phyloP scores from a whole-genome alignment of 148 eudicot genomes.

The Cornus suecica region DNA sequence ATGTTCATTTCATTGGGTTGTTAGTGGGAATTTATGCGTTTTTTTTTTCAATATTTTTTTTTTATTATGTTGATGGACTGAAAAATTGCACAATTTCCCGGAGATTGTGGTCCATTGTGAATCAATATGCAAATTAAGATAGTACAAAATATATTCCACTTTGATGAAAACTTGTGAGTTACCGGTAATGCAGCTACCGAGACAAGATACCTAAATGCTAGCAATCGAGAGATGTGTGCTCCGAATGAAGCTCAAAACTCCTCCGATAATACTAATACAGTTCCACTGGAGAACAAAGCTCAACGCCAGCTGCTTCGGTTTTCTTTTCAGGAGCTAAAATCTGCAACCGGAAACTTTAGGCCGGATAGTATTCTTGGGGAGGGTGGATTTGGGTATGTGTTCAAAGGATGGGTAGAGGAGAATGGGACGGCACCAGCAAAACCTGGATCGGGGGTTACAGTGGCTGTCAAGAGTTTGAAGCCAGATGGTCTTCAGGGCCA shows the following conservation, averaged over 20 bases:
- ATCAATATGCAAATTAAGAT: neutral
- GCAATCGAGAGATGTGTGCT: conserved; percentile 89
- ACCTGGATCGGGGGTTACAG: conserved; percentile 90
- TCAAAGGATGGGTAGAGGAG: conserved; percentile 98
- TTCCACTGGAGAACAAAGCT: conserved; percentile 38
- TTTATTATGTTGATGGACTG: too few species aligned
- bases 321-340: conserved; percentile 74
- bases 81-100: neutral
- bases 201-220: conserved; percentile 86
- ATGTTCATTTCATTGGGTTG: neutral
- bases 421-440: conserved; percentile 88
- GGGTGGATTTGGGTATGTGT: conserved; percentile 93
- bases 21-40: neutral
- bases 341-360: conserved; percentile 94
- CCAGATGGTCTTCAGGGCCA: conserved; percentile 96
- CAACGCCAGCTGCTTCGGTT: conserved; percentile 67
- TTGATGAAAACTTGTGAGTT: neutral
- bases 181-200: conserved; percentile 65
- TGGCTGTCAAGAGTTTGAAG: conserved; percentile 94
- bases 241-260: conserved; percentile 63
- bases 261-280: conserved; percentile 42
- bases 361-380: conserved; percentile 98
- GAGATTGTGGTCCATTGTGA: neutral
- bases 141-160: neutral
- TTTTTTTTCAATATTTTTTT: neutral